Evolutionary conservation across 2,329 filamentous ascomycete species (phyloP), one percentile per base, ranked within the genome.

Genomic region (Calonectria honghensis): DNA sequence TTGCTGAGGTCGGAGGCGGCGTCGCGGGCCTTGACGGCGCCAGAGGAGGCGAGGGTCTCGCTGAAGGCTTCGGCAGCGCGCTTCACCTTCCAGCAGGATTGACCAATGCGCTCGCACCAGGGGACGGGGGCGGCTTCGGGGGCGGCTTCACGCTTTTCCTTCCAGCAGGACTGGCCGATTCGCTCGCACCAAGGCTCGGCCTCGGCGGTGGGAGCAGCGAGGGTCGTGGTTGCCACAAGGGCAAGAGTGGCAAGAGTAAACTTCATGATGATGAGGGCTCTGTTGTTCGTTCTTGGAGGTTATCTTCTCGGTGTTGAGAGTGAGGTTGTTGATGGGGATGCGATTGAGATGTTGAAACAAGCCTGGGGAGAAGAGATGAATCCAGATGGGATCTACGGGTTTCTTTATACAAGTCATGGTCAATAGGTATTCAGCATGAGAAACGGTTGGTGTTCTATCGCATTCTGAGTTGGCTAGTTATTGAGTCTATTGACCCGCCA

Each of bases 51-150:
- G 51, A 83, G 76, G 75, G 84, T 80, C 24, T 79, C 76, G 63
- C 83, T 80, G 68, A 85, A 80, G 35, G 85, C 85, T 64, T 85
- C 84, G 41, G 84, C 85, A 29, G 84, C 85, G 65, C 85, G 85
- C 81, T 85, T 87, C 70, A 82, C 83, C 77, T 86, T 86, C 79
- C 81, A 82, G 84, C 88, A 89, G n/a, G 82, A 78, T 73, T 85
- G 82, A 41, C 87, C 87, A 37, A 81, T 82, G 48, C 82, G 80
- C 75, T 83, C 76, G 79, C 88, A 88, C 77, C 82, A 83, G 6
- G 81, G 80, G 54, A 80, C 76, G 20, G 79, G 76, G 39, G 76
- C 78, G 7, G 78, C 61, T 45, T 80, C 79, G 54, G 81, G 72
- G 41, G 72, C 73, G 54, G 80, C 77, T 11, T 70, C 85, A 63